Evolutionary conservation across 1,139 yeast species (phyloP).

Genomic region (Scheffersomyces parashehatae): DNA sequence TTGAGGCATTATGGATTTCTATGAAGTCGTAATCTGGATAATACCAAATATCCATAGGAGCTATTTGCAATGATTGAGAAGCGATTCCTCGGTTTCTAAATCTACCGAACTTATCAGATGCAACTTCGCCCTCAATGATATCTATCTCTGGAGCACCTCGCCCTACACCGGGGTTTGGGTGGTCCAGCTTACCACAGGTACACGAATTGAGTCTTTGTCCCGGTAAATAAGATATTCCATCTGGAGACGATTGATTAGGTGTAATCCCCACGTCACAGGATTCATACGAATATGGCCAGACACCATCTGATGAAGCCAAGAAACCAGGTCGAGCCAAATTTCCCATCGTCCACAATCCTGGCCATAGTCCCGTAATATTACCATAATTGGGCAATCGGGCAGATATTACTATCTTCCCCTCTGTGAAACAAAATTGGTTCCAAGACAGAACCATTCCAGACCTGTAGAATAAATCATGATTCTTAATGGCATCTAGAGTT

Average conservation of each 20-base stretch:
- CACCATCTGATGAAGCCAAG: conserved; percentile 28
- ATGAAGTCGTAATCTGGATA: conserved; percentile 28
- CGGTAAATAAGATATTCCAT: conserved; percentile 31
- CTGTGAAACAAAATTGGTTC: conserved; percentile 30
- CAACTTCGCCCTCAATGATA: conserved; percentile 25
- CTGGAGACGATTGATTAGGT: conserved; percentile 32
- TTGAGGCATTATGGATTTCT: conserved; percentile 18
- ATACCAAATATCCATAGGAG: conserved; percentile 34
- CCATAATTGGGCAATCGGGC: conserved; percentile 30
- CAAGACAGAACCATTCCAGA: conserved; percentile 34
- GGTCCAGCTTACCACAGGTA: conserved; percentile 27
- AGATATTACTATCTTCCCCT: conserved; percentile 25
- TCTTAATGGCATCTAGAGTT: conserved; percentile 29
- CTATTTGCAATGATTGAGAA: conserved; percentile 31
- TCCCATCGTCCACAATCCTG: conserved; percentile 35
- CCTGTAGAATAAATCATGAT: conserved; percentile 27
- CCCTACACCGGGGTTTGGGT: conserved; percentile 28
- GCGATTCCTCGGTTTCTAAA: conserved; percentile 8
- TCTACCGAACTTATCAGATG: conserved; percentile 18
- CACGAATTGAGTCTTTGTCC: conserved; percentile 28
- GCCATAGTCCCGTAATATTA: conserved; percentile 30
- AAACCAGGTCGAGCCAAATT: conserved; percentile 31
- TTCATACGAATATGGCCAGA: conserved; percentile 33
- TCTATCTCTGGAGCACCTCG: conserved; percentile 35
- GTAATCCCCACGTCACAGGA: conserved; percentile 35